A percentile compares a stretch with the other conserved stretches of the same genome.
Conservation (phyloP, 2,329 filamentous ascomycete genomes). For the Fusarium austroafricanum region DNA sequence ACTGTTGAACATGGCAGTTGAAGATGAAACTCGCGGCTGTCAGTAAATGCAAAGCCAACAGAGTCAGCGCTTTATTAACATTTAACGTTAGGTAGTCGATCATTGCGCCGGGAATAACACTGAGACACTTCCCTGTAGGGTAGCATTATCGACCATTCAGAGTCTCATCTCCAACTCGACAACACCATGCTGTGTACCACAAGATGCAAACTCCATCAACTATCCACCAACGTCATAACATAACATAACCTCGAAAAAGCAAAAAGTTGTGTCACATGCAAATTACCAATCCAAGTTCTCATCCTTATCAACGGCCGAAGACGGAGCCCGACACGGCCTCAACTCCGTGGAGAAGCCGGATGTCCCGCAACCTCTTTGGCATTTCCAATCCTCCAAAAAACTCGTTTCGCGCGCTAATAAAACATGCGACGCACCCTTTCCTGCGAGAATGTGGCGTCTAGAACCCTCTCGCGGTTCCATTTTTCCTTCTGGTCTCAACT, state of each 20-base stretch:
- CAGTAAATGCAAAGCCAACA: neutral
- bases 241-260: no score
- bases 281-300: neutral
- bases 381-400: neutral
- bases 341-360: constrained; percentile 18
- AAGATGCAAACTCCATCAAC: neutral
- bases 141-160: constrained; percentile 12
- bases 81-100: neutral
- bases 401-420: constrained; percentile 28
- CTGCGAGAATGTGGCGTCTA: constrained; percentile 10
- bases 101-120: neutral
- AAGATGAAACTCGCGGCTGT: neutral
- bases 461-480: constrained; percentile 28
- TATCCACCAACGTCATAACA: neutral
- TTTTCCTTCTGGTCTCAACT: constrained; percentile 14
- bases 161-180: neutral
- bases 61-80: fast-evolving
- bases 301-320: constrained; percentile 30
- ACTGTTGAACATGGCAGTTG: neutral
- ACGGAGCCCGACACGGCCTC: constrained; percentile 31
- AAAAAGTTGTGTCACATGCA: neutral
- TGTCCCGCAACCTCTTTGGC: constrained; percentile 23
- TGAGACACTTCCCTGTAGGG: neutral
- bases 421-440: constrained; percentile 2
- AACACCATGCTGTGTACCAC: neutral